Percentiles rank a stretch among this genome's conserved stretches.
These are phyloP conservation scores for Russula griseocarnosa DNA, from an alignment of 768 basidiomycete genomes.

Conservation along the genomic window DNA sequence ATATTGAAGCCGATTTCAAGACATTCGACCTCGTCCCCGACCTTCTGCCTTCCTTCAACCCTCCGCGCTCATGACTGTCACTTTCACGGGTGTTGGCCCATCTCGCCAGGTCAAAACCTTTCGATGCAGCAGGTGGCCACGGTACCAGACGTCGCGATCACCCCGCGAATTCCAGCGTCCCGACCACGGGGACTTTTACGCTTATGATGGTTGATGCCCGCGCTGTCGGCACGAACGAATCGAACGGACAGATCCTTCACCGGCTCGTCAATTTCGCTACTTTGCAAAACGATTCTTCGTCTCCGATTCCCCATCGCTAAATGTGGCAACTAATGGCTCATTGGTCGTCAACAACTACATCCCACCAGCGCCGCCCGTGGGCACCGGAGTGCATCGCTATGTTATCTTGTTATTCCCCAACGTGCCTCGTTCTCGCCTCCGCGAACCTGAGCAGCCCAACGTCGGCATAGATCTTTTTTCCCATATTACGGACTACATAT, in stretches of 20 bases:
- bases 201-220: constrained; percentile 74
- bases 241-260: constrained; percentile 65
- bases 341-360: constrained; percentile 59
- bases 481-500: constrained; percentile 54
- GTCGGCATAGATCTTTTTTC: constrained; percentile 48
- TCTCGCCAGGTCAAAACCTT: constrained; percentile 57
- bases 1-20: constrained; percentile 64
- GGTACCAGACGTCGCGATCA: constrained; percentile 51
- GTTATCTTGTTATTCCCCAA: constrained; percentile 62
- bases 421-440: constrained; percentile 57
- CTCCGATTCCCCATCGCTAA: no score
- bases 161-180: constrained; percentile 46
- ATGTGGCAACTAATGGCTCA: constrained; percentile 42
- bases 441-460: constrained; percentile 46
- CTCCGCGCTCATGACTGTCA: constrained; percentile 48
- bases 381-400: constrained; percentile 75
- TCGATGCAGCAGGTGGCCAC: constrained; percentile 51
- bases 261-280: constrained; percentile 72
- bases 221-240: constrained; percentile 54
- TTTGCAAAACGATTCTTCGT: constrained; percentile 31
- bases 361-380: constrained; percentile 65
- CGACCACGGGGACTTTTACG: constrained; percentile 53
- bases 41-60: constrained; percentile 54
- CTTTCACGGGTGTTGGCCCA: constrained; percentile 47
- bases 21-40: constrained; percentile 61